phyloP scores from a whole-genome alignment of 2,329 filamentous ascomycete genomes.

The Botrytis deweyae region DNA sequence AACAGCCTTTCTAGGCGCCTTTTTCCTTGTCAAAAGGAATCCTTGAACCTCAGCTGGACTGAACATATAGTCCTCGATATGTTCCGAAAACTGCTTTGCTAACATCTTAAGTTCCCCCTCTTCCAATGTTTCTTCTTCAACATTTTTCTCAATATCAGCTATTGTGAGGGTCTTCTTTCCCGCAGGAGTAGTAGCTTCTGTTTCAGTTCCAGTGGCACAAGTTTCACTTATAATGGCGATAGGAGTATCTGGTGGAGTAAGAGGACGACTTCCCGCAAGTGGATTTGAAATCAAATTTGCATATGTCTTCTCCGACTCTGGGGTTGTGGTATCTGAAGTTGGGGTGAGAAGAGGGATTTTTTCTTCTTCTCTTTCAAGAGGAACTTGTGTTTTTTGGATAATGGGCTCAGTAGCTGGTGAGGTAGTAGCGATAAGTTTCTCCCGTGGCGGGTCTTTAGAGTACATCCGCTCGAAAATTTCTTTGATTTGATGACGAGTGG shows the following conservation, averaged over 20 bases:
- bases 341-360: neutral
- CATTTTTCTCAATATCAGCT: conserved; percentile 7
- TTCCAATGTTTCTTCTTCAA: neutral
- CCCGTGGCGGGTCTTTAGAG: conserved; percentile 40
- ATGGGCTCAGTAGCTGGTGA: conserved; percentile 29
- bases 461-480: conserved; percentile 65
- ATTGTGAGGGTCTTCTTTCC: conserved; percentile 5
- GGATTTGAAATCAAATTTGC: neutral
- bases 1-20: conserved; percentile 55
- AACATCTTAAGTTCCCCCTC: conserved; percentile 41
- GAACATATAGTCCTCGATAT: conserved; percentile 53
- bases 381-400: neutral
- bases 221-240: neutral
- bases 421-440: conserved; percentile 24
- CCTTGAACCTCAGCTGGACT: conserved; percentile 65
- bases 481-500: conserved; percentile 52
- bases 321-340: neutral
- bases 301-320: neutral
- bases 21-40: conserved; percentile 62
- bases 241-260: conserved; percentile 30
- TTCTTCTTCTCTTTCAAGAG: conserved; percentile 7
- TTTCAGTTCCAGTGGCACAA: neutral
- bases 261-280: conserved; percentile 2
- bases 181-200: neutral
- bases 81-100: conserved; percentile 47